Conservation (phyloP, 306 rosid species). For the Prinsepia uniflora region DNA sequence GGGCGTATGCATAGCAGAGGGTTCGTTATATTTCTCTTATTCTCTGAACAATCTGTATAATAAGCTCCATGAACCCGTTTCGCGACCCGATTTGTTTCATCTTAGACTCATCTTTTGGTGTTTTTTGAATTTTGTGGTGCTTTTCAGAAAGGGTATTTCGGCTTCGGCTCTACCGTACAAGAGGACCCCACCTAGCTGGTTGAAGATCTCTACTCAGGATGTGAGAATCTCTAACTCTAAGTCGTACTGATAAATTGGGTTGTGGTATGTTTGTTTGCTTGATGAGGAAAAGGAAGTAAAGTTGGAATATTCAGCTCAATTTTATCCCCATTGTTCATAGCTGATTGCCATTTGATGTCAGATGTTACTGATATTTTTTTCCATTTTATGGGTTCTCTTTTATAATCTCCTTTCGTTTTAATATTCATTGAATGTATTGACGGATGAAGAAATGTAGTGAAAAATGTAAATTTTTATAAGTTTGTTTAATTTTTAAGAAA, state of each 20-base stretch:
- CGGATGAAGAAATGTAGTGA: background rate
- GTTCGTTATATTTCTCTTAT: constrained; percentile 32
- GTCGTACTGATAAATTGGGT: background rate
- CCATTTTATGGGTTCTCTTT: background rate
- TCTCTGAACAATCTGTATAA: background rate
- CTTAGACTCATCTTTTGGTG: background rate
- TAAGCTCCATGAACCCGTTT: background rate
- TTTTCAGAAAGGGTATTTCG: constrained; percentile 77
- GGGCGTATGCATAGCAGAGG: constrained; percentile 91
- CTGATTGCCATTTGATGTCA: background rate
- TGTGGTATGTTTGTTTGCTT: background rate
- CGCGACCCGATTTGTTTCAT: background rate
- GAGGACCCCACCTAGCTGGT: constrained; percentile 76
- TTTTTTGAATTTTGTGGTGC: background rate
- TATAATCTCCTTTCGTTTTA: too few relatives aligned
- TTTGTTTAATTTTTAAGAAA: too few relatives aligned
- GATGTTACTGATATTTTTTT: background rate
- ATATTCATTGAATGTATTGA: background rate
- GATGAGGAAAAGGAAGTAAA: background rate
- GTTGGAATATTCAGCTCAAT: background rate
- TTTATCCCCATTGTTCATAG: background rate
- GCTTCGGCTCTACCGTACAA: constrained; percentile 81
- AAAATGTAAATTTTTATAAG: too few relatives aligned
- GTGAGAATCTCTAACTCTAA: constrained; percentile 29
- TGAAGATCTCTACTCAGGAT: constrained; percentile 72